Conservation (phyloP, 2,329 filamentous ascomycete genomes). For the Furcasterigmium furcatum region DNA sequence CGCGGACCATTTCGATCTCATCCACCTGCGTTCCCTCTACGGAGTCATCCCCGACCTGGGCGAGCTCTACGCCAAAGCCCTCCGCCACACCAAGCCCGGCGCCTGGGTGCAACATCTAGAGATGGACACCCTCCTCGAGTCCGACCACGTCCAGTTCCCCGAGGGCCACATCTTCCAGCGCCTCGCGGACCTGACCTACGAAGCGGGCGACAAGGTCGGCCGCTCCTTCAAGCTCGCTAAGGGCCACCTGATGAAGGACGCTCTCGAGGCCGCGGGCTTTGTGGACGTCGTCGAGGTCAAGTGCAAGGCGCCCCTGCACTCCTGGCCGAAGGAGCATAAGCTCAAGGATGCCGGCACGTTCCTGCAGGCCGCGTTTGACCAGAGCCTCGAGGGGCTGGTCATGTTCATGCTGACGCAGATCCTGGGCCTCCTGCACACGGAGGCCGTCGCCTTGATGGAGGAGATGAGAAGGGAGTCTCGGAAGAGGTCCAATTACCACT, state of each 20-base stretch:
- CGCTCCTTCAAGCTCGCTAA: slow-evolving; percentile 15
- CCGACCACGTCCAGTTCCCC: slow-evolving; percentile 18
- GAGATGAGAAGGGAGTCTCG: slow-evolving; percentile 16
- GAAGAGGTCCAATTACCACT: slow-evolving; percentile 6
- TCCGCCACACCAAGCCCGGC: slow-evolving; percentile 49
- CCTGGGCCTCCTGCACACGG: slow-evolving; percentile 19
- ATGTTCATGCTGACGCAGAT: slow-evolving; percentile 21
- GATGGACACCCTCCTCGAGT: slow-evolving; percentile 14
- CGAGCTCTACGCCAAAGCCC: slow-evolving; percentile 44
- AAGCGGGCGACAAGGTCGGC: slow-evolving; percentile 18
- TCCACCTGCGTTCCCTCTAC: slow-evolving; percentile 53
- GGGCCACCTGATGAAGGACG: slow-evolving; percentile 14
- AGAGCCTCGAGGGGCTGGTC: slow-evolving; percentile 22
- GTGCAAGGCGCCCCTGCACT: slow-evolving; percentile 13
- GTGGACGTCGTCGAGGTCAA: slow-evolving; percentile 12
- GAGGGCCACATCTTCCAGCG: slow-evolving; percentile 20
- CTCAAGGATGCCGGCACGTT: slow-evolving; percentile 11
- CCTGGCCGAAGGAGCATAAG: slow-evolving; percentile 12
- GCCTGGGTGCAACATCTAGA: slow-evolving; percentile 28
- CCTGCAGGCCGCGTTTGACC: slow-evolving; percentile 17
- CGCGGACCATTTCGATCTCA: slow-evolving; percentile 50
- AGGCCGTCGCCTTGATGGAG: slow-evolving; percentile 17
- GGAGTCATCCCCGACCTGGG: slow-evolving; percentile 54
- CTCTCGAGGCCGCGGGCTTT: slow-evolving; percentile 20
- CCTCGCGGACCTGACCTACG: slow-evolving; percentile 18